These are phyloP conservation scores for Dovyalis caffra DNA, from an alignment of 345 rosid genomes.

Conservation along the genomic window DNA sequence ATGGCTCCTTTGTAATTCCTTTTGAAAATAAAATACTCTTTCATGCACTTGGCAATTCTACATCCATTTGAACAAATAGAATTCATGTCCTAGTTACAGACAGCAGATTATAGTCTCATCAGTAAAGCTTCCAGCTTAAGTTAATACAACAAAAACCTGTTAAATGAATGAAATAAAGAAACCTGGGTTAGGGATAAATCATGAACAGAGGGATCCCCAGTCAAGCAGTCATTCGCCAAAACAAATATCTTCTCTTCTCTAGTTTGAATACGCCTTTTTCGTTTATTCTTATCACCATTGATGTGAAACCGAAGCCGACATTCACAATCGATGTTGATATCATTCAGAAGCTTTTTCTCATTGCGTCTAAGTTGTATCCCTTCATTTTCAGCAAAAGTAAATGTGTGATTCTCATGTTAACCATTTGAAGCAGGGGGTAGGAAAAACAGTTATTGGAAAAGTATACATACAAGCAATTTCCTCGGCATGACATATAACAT, in stretches of 20 bases:
- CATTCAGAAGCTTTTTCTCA: conserved; percentile 92
- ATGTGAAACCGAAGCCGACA: conserved; percentile 85
- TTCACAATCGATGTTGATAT: conserved; percentile 77
- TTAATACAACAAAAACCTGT: conserved; percentile 1
- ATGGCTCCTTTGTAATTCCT: conserved; percentile 76
- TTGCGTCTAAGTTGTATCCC: conserved; percentile 99
- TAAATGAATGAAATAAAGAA: conserved; percentile 4
- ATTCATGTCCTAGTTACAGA: conserved; percentile 69
- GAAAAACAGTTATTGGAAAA: conserved; percentile 9
- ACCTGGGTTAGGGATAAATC: conserved; percentile 95
- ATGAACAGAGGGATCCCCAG: conserved; percentile 88
- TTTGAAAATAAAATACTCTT: conserved; percentile 80
- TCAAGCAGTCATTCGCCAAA: conserved; percentile 87
- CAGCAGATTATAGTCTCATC: conserved; percentile 19
- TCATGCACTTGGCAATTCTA: conserved; percentile 94
- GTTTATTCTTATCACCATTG: conserved; percentile 71
- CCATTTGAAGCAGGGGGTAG: background rate
- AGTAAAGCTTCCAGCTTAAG: conserved; percentile 22
- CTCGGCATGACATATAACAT: conserved; percentile 73
- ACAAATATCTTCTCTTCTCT: conserved; percentile 94
- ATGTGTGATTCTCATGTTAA: conserved; percentile 5
- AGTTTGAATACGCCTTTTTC: conserved; percentile 87
- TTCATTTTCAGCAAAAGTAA: conserved; percentile 36
- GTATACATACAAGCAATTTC: conserved; percentile 82
- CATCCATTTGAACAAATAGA: conserved; percentile 75